These are phyloP conservation scores for Rachicladosporium sp. DNA, from an alignment of 2,329 filamentous ascomycete genomes.

Conservation along the genomic window DNA sequence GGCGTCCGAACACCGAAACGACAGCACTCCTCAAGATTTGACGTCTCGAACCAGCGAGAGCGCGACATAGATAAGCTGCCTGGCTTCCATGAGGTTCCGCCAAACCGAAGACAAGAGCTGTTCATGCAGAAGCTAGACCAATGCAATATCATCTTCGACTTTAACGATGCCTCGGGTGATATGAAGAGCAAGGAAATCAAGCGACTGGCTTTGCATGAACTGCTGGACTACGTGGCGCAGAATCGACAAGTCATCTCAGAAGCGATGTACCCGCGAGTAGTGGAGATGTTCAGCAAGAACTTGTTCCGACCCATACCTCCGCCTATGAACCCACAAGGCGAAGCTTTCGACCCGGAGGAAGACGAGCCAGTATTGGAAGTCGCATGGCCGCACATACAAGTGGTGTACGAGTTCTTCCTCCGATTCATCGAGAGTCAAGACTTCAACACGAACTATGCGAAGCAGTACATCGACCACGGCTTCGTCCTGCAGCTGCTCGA, in stretches of 20 bases:
- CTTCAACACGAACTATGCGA: conserved; percentile 99
- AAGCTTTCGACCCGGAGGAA: conserved; percentile 96
- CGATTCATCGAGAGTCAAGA: conserved; percentile 98
- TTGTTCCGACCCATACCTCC: conserved; percentile 93
- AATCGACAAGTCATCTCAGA: conserved; percentile 98
- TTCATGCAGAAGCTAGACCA: conserved; percentile 99
- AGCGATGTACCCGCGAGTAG: conserved; percentile 95
- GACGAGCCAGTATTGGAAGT: conserved; percentile 97
- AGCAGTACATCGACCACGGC: conserved; percentile 95
- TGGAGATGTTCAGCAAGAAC: conserved; percentile 99
- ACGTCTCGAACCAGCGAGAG: conserved; percentile 81
- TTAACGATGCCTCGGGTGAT: conserved; percentile 93
- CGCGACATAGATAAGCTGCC: conserved; percentile 93
- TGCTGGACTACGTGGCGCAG: conserved; percentile 96
- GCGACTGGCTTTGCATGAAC: conserved; percentile 82
- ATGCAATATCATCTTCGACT: conserved; percentile 99
- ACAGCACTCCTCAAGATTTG: conserved; percentile 94
- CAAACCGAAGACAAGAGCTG: conserved; percentile 84
- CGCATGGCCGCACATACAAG: conserved; percentile 97
- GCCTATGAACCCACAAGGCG: conserved; percentile 92
- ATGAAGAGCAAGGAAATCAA: conserved; percentile 99
- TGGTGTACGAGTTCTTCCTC: conserved; percentile 98
- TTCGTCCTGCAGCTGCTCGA: conserved; percentile 95
- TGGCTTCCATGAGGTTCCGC: conserved; percentile 93
- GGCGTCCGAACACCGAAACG: conserved; percentile 89